phyloP scores from a whole-genome alignment of 352 stramenopile genomes.

The Paralagenidium karlingii region DNA sequence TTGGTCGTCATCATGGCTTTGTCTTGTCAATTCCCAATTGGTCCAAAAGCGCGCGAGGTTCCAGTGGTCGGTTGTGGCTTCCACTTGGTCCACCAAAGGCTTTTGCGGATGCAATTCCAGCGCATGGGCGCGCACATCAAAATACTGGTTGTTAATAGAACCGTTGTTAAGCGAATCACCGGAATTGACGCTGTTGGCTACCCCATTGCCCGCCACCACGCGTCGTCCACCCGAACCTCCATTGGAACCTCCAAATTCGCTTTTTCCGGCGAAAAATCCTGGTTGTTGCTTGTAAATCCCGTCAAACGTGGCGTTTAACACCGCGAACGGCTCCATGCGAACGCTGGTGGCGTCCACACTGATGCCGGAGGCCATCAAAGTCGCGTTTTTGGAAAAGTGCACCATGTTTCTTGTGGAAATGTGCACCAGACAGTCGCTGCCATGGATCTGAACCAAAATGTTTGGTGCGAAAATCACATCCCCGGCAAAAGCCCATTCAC shows the following conservation, averaged over 20 bases:
- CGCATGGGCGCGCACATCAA: slow-evolving; percentile 24
- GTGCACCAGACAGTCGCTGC: slow-evolving; percentile 40
- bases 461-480: slow-evolving; percentile 23
- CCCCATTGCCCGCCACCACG: slow-evolving; percentile 17
- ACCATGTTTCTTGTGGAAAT: slow-evolving; percentile 42
- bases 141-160: no score
- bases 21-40: slow-evolving; percentile 4
- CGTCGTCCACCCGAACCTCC: slow-evolving; percentile 34
- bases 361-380: slow-evolving; percentile 24
- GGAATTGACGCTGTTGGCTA: slow-evolving; percentile 14
- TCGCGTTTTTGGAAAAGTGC: slow-evolving; percentile 16
- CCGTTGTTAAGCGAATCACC: not conserved
- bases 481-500: slow-evolving; percentile 48
- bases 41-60: slow-evolving; percentile 34
- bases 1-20: slow-evolving; percentile 12
- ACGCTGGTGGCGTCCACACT: slow-evolving; percentile 51
- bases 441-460: slow-evolving; percentile 22
- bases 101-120: not conserved
- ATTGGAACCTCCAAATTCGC: slow-evolving; percentile 32
- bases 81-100: not conserved
- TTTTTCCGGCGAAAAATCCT: slow-evolving; percentile 23
- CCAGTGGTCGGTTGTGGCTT: slow-evolving; percentile 24
- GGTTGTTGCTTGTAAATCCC: slow-evolving; percentile 10
- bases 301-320: slow-evolving; percentile 20
- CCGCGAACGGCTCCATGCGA: slow-evolving; percentile 24